A percentile compares a stretch with the other conserved stretches of the same genome.
Evolutionary conservation across 768 basidiomycete genomes (phyloP).

Genomic region (Termitomyces bulborhizus): DNA sequence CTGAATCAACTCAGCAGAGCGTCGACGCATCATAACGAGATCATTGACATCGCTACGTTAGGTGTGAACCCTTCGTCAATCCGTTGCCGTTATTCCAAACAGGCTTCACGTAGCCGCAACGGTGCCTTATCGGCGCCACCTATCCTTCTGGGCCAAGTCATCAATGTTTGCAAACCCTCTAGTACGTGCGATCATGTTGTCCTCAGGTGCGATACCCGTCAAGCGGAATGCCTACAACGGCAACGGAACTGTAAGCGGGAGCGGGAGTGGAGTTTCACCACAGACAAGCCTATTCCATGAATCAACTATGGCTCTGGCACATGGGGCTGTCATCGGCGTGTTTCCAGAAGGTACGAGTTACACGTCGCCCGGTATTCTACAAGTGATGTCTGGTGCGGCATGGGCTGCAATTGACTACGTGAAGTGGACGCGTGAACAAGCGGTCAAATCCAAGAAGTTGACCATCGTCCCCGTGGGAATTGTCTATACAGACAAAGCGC

Average conservation of each 20-base stretch:
- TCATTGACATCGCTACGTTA: conserved; percentile 48
- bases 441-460: conserved; percentile 23
- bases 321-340: conserved; percentile 54
- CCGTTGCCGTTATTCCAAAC: background rate
- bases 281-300: conserved; percentile 47
- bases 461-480: conserved; percentile 59
- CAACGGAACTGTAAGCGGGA: background rate
- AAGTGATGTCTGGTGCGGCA: conserved; percentile 55
- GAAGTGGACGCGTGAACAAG: conserved; percentile 25
- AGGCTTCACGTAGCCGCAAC: conserved; percentile 34
- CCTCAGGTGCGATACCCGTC: conserved; percentile 43
- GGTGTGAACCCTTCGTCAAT: background rate
- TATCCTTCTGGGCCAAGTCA: conserved; percentile 72
- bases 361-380: conserved; percentile 39
- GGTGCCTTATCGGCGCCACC: conserved; percentile 49
- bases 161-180: conserved; percentile 58
- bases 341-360: conserved; percentile 63
- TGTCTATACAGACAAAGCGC: conserved; percentile 62
- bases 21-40: conserved; percentile 65
- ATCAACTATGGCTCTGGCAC: conserved; percentile 49
- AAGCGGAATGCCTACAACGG: background rate
- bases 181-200: conserved; percentile 41
- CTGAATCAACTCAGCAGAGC: conserved; percentile 28
- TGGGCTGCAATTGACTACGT: conserved; percentile 72
- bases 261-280: conserved; percentile 11